These are phyloP conservation scores for rapeseed (Brassica napus) DNA, from an alignment of 345 rosid genomes.

Conservation along the genomic window DNA sequence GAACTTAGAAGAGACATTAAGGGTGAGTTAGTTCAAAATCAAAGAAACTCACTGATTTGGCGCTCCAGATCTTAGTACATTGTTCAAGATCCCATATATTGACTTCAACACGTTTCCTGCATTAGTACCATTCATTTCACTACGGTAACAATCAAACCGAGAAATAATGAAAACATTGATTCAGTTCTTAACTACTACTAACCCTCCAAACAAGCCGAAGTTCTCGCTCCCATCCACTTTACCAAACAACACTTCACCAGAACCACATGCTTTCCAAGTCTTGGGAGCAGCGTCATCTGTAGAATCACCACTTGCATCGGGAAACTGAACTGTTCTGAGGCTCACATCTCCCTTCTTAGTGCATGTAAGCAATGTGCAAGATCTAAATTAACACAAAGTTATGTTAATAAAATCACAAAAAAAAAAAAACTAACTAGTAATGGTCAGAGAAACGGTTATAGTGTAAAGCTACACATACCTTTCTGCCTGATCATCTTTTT, in stretches of 20 bases:
- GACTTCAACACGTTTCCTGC: constrained; percentile 83
- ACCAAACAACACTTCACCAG: constrained; percentile 20
- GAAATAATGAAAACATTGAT: not conserved
- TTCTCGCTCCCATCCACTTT: constrained; percentile 21
- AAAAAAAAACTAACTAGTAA: not conserved
- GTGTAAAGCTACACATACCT: constrained; percentile 41
- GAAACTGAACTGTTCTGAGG: constrained; percentile 47
- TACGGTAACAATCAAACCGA: constrained; percentile 6
- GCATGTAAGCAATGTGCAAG: constrained; percentile 72
- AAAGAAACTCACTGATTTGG: constrained; percentile 52
- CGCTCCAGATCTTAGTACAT: constrained; percentile 57
- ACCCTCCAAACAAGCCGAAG: constrained; percentile 91
- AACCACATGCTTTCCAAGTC: constrained; percentile 69
- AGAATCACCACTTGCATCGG: constrained; percentile 40
- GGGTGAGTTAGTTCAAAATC: not conserved
- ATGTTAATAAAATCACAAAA: not conserved
- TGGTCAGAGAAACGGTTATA: not conserved
- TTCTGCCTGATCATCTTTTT: constrained; percentile 41
- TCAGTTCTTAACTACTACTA: constrained; percentile 49
- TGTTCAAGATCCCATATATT: constrained; percentile 82
- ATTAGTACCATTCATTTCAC: constrained; percentile 22
- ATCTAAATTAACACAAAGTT: constrained; percentile 45
- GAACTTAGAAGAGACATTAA: not conserved
- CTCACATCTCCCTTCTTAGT: constrained; percentile 77
- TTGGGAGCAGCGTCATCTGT: constrained; percentile 33